Percentiles rank a stretch among this genome's conserved stretches.
phyloP scores from a whole-genome alignment of 768 basidiomycete genomes.

The button mushroom (Agaricus bisporus) region DNA sequence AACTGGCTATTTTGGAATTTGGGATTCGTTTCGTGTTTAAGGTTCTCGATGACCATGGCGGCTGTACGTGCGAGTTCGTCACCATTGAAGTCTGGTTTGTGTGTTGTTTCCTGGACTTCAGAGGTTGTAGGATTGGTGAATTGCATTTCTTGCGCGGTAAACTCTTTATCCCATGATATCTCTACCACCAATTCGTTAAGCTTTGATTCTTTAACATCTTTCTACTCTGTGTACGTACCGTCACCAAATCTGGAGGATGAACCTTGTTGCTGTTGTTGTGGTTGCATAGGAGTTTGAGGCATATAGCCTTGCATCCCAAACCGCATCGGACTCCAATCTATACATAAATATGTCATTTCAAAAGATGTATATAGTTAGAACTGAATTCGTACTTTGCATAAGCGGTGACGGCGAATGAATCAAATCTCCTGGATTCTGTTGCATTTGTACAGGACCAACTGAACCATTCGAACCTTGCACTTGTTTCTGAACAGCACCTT shows the following conservation, averaged over 20 bases:
- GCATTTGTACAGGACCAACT: background rate
- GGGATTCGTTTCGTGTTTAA: constrained; percentile 68
- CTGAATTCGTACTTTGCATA: constrained; percentile 7
- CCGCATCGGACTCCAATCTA: constrained; percentile 30
- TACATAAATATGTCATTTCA: background rate
- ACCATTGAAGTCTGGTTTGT: constrained; percentile 27
- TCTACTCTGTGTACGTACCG: constrained; percentile 28
- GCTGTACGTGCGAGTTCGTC: constrained; percentile 82
- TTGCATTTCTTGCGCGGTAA: constrained; percentile 48
- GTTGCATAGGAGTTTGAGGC: constrained; percentile 22
- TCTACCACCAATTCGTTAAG: constrained; percentile 19
- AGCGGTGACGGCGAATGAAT: constrained; percentile 8
- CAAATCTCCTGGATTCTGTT: background rate
- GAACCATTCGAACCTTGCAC: background rate
- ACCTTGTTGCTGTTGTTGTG: constrained; percentile 17
- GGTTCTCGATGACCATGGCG: constrained; percentile 68
- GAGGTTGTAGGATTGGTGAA: constrained; percentile 19
- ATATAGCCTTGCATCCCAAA: constrained; percentile 26
- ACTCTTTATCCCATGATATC: constrained; percentile 60
- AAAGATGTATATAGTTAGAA: background rate
- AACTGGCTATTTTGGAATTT: constrained; percentile 87
- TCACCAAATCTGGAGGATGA: constrained; percentile 19
- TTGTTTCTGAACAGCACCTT: constrained; percentile 3
- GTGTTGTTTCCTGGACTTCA: constrained; percentile 11
- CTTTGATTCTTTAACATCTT: background rate